Evolutionary conservation across 495 filamentous ascomycete species (phyloP).

Genomic region (Cudoniella acicularis): DNA sequence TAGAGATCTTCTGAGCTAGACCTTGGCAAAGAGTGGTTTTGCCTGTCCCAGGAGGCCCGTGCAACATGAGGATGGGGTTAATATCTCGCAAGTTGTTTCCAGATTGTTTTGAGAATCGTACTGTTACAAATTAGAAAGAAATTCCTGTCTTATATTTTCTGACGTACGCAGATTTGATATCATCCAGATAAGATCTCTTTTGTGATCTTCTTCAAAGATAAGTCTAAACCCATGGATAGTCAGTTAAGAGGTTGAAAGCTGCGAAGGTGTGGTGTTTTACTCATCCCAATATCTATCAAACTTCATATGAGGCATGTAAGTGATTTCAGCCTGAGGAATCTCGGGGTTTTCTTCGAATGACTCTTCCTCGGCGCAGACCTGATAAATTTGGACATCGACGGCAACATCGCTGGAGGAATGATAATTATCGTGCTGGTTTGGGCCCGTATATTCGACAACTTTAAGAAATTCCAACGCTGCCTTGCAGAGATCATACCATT

Average conservation of each 20-base stretch:
- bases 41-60: constrained; percentile 51
- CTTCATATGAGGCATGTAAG: constrained; percentile 34
- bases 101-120: constrained; percentile 20
- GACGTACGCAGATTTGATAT: constrained; percentile 41
- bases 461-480: constrained; percentile 1
- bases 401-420: constrained; percentile 1
- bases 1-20: constrained; percentile 51
- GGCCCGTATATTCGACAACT: constrained; percentile 17
- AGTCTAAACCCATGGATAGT: constrained; percentile 27
- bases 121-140: constrained; percentile 9
- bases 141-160: background rate
- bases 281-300: constrained; percentile 45
- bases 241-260: background rate
- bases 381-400: constrained; percentile 16
- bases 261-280: constrained; percentile 16
- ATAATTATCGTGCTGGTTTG: background rate
- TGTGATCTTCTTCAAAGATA: constrained; percentile 44
- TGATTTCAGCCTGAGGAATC: constrained; percentile 26
- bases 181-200: constrained; percentile 36
- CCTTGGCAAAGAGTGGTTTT: constrained; percentile 49
- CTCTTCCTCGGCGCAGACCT: background rate
- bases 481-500: background rate
- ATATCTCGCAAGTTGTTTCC: constrained; percentile 2
- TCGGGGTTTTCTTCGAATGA: background rate
- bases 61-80: constrained; percentile 39